phyloP scores from a whole-genome alignment of 169 alveolate species.

The Cryptosporidium viatorum region DNA sequence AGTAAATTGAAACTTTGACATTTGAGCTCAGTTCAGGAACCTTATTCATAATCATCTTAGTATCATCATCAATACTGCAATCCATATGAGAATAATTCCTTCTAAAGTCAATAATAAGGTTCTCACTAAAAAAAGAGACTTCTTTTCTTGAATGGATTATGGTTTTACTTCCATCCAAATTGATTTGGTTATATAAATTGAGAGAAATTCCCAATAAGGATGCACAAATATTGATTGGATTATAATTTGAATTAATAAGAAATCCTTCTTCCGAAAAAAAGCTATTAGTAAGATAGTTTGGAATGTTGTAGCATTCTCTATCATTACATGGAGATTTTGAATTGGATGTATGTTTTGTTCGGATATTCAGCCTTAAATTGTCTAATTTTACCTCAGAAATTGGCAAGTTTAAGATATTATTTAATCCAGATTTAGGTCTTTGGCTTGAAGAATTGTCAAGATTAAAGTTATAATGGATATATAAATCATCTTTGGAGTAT shows the following conservation, averaged over 20 bases:
- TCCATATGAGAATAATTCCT: conserved; percentile 9
- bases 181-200: conserved; percentile 9
- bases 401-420: neutral
- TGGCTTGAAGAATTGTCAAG: neutral
- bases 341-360: conserved; percentile 37
- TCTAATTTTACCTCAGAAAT: conserved; percentile 23
- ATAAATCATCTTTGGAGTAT: conserved; percentile 25
- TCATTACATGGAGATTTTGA: conserved; percentile 14
- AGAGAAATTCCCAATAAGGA: neutral
- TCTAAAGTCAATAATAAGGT: conserved; percentile 11
- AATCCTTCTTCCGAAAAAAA: neutral
- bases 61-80: neutral
- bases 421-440: neutral
- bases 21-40: neutral
- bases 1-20: neutral
- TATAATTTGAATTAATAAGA: conserved; percentile 3
- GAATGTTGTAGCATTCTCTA: conserved; percentile 33
- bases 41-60: neutral
- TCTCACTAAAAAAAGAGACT: neutral
- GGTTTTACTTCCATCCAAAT: neutral
- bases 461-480: neutral
- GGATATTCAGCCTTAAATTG: neutral
- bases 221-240: conserved; percentile 24
- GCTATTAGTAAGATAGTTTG: conserved; percentile 13
- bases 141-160: conserved; percentile 21